Evolutionary conservation across 345 rosid genomes (phyloP), one percentile per base, ranked within the genome.

Genomic region (Brassica nigra): DNA sequence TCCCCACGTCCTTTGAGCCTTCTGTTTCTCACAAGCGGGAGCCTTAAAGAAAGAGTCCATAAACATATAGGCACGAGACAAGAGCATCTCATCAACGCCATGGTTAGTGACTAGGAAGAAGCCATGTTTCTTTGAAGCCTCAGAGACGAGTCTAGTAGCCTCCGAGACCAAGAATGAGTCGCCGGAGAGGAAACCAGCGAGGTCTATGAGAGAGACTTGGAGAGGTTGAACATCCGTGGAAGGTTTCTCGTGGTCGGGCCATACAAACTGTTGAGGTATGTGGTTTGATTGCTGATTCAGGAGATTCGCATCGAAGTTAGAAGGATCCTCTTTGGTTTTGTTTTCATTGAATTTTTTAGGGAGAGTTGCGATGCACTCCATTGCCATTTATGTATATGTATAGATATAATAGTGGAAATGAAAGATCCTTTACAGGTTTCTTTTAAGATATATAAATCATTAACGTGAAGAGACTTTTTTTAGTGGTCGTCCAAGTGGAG

Each of bases 181-280:
- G 0, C 90, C 90, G 2, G 90, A 88, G 59, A 86, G 81, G 82
- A 92, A 85, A 1, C 78, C 81, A 1, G 81, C 83, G 20, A 94
- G 71, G 85, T 94, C 91, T 8, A 94, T 75, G 4, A 85, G 82
- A 18, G 99, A 97, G 67, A 91, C 88, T 7, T 12, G 76, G 16
- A 94, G 91, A 39, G 86, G 87, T 2, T 84, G 89, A 10, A 87
- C 82, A 27, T 66, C 69, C 3, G 34, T 42, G 64, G 85, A 27
- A 3, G 97, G 92, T 77, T 86, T 89, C 59, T 94, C 99, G 14
- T 90, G 72, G 78, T 91, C 95, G 0, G 97, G 97, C 99, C 99
- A 95, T 14, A 92, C 61, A 86, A 92, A 95, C 81, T 91, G 85
- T 42, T 83, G 80, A 20, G 97, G 97, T 79, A 95, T 86, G 80